Conservation (phyloP, 805 yeast genomes). For the Zygosaccharomyces kombuchaensis region DNA sequence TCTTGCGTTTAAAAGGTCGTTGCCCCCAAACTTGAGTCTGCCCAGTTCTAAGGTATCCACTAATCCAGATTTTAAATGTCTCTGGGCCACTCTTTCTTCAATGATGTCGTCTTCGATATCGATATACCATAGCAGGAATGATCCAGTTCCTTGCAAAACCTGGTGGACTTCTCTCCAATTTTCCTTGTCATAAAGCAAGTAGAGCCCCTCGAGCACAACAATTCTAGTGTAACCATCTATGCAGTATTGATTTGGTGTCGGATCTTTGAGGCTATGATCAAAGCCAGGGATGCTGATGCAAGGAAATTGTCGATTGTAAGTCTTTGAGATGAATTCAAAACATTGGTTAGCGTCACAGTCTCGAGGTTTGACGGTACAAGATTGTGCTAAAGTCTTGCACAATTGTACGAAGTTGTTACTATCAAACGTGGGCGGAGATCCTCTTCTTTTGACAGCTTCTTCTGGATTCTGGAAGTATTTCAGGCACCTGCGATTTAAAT, state of each 20-base stretch:
- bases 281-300: conserved; percentile 60
- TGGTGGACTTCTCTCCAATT: conserved; percentile 46
- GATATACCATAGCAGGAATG: conserved; percentile 49
- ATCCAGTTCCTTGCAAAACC: conserved; percentile 19
- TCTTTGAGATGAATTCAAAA: conserved; percentile 18
- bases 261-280: conserved; percentile 72
- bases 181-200: conserved; percentile 53
- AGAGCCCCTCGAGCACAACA: conserved; percentile 72
- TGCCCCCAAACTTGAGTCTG: conserved; percentile 43
- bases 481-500: conserved; percentile 49
- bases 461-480: conserved; percentile 49
- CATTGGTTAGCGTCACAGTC: conserved; percentile 10
- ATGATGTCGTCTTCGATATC: conserved; percentile 44
- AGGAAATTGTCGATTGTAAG: conserved; percentile 29
- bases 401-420: conserved; percentile 38
- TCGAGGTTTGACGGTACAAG: conserved; percentile 18
- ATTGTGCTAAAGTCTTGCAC: conserved; percentile 20
- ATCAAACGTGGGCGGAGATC: conserved; percentile 86
- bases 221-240: conserved; percentile 48
- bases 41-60: conserved; percentile 48
- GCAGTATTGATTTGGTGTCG: conserved; percentile 48
- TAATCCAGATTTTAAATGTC: conserved; percentile 63
- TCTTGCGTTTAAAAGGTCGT: conserved; percentile 64
- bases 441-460: conserved; percentile 61
- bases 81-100: conserved; percentile 53